Base-by-base conservation (phyloP, 2,329 filamentous ascomycete genomes). In the Cadophora luteo-olivacea region DNA sequence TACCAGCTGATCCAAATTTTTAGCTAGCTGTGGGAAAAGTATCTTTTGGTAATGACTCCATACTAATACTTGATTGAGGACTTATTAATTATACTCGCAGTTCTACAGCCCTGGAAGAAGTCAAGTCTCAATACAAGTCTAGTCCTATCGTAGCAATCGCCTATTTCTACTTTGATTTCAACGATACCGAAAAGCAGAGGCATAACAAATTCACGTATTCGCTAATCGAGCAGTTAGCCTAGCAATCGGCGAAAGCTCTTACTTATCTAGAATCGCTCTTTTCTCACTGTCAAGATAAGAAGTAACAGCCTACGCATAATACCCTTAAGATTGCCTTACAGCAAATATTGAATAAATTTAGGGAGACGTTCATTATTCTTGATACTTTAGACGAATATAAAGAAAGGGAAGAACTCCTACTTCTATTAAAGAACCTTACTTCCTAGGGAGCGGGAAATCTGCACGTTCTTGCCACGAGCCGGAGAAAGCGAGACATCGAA, bases 121-220 rank as follows among this genome's bases (percentile, higher is more conserved):
- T 61, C 58, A 57, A 61, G 49, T 32, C 33, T 61, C 25, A 66
- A 45, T 65, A 64, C 62, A 57, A 73, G 1, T 72, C 66, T 38
- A 68, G 68, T 32, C 49, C 55, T 54, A 24, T 25, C 38, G 61
- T 64, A 51, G 78, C 74, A 29, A 49, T 73, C n/a, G 33, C 76
- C 5, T 80, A 79, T 63, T 81, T 80, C 71, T 80, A 78, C 68
- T 81, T 81, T 51, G 77, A 78, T 61, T 83, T 83, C 72, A 81
- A 76, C 14, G 77, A 83, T 64, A 52, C 8, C 0, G 58, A 75
- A 36, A 82, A 52, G 61, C 61, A 65, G 38, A 49, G n/a, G 19
- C 52, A 65, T 25, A 38, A 57, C 8, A 64, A 64, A 65, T 65
- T 49, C 51, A 60, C 25, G 33, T 54, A 24, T 25, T 65, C 64